phyloP scores from a whole-genome alignment of 139 green algal genomes.

The Micractinium sp. region DNA sequence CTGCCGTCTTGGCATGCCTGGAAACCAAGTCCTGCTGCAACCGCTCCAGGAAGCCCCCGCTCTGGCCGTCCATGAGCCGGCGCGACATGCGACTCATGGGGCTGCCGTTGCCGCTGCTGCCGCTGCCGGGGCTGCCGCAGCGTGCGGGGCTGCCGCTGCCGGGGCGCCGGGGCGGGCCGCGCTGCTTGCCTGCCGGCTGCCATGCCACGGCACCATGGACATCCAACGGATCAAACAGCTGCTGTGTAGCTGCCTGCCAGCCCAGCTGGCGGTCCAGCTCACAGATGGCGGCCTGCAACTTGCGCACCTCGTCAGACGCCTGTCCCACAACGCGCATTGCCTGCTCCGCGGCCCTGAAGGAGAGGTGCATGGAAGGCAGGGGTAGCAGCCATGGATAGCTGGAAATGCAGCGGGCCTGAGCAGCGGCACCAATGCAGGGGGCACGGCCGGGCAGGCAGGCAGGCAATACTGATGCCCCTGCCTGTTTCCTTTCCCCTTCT shows the following conservation, averaged over 20 bases:
- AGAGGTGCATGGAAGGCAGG: not conserved
- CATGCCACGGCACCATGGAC: conserved; percentile 7
- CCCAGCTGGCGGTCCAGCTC: conserved; percentile 52
- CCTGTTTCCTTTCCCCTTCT: not conserved
- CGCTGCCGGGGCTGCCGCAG: not conserved
- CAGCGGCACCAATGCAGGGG: not conserved
- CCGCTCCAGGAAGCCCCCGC: conserved; percentile 57
- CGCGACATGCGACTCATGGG: conserved; percentile 15
- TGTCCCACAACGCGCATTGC: conserved; percentile 50
- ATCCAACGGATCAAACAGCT: conserved; percentile 9
- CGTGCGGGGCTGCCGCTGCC: not conserved
- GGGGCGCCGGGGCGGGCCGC: not conserved
- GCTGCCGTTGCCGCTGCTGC: not conserved
- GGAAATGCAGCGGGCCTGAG: not conserved
- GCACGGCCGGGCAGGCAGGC: not conserved
- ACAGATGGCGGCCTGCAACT: conserved; percentile 58
- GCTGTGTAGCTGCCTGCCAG: conserved; percentile 18
- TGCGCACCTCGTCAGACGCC: conserved; percentile 55
- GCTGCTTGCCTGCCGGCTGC: conserved; percentile 21
- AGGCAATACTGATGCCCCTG: not conserved
- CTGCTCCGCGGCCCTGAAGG: conserved; percentile 44
- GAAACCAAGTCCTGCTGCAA: conserved; percentile 55
- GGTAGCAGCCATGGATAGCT: too few relatives aligned
- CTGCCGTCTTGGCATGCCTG: conserved; percentile 34
- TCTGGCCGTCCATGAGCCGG: conserved; percentile 37